Base-by-base conservation (phyloP, 768 basidiomycete species). In the Boletellus ananas region DNA sequence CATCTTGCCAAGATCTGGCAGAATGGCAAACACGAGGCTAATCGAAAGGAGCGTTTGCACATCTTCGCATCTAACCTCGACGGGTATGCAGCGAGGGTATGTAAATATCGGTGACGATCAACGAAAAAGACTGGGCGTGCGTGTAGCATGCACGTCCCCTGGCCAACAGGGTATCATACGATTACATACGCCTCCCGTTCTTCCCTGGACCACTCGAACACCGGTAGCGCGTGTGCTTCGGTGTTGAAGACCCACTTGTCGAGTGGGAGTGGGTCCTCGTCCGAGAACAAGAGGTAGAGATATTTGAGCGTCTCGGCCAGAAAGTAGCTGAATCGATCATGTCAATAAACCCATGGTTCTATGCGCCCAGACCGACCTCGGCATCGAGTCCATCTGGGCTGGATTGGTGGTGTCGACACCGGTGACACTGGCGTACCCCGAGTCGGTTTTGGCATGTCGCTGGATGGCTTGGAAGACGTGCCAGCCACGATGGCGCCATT, bases 221-320 rank as follows among this genome's bases (percentile, higher is more conserved):
- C 74, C n/a, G 86, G 87, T 9, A 90, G 70, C 9, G 89, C 80
- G 60, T 91, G 90, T 6, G 87, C 90, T 64, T 84, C 82, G 0
- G 81, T 84, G 54, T 80, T 84, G 49, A 81, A 81, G 4, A 84
- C 81, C 75, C 76, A 84, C 34, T 75, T 68, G 14, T 78, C 70
- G 34, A 80, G 68, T 0, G 78, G 72, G 13, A 88, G 54, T 4
- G 70, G 75, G 52, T 90, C 84, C 6, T 79, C 74, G 35, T 86
- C 76, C 38, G 67, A 70, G 63, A 88, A 90, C 65, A 87, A 66
- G 18, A 90, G 71, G 63, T 85, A 84, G 43, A 87, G 72, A 61
- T 90, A 88, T 66, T 87, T 87, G 50, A 88, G 70, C 53, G 79
- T 81, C 58, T 80, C 79, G 2, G 80, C 79, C 25, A 80, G 65